Evolutionary conservation across 129 eudicot species (phyloP), one percentile per base, ranked within the genome.

Genomic region (Gnaphalium uliginosum): DNA sequence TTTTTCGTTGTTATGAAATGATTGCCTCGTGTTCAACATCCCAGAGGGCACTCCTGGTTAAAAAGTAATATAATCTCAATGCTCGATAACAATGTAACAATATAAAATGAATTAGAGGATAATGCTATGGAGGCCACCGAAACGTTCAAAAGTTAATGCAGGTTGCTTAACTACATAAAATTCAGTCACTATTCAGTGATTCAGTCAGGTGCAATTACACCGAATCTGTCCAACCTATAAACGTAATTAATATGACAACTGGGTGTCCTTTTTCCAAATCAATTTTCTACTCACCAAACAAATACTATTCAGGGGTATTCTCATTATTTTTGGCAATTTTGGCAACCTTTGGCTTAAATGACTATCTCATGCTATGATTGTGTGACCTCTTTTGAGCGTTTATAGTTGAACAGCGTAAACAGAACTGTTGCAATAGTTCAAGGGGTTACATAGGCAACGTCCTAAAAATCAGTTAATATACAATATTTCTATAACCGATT

Each of bases 11-110:
- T 26, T 69, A 11, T 57, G 35, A 32, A 81, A 83, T 1, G 84
- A 85, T 30, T 81, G 89, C 23, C 78, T 71, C 32, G n/a, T 66
- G 59, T 77, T 79, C 76, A 70, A 59, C 71, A 72, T 77, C 30
- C 81, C 88, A 57, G 76, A 67, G 24, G 74, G 66, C 78, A 57
- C 64, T 53, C 82, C 86, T 84, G 74, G 68, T 71, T 6, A 71
- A 72, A 66, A 82, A 70, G 35, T 22, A 39, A 80, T 63, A 67
- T 50, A 11, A 22, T 57, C 21, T 66, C 22, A 25, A 39, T 61
- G 61, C 9, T 39, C 54, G 43, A 67, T 50, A 35, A 48, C 19
- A 18, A 13, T 62, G 37, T 37, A 48, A 17, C 56, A n/a, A 24
- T 29, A 33, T 30, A 59, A 33, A 57, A 53, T 10, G 53, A 56